Evolutionary conservation across 352 stramenopile species (phyloP).

Genomic region (Thalassiosira ordinaria): DNA sequence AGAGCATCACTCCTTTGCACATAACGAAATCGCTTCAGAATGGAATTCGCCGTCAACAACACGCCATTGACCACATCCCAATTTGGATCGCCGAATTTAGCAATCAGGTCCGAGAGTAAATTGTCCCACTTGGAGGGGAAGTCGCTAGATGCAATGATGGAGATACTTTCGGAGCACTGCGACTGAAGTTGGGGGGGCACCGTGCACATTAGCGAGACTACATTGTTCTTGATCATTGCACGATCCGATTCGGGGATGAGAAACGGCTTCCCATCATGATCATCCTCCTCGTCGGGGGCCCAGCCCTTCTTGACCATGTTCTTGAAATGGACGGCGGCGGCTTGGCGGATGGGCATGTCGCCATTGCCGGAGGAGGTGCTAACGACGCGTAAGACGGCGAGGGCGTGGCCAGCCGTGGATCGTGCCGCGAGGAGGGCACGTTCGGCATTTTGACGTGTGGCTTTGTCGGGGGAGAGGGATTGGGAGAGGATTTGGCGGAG

Average conservation of each 20-base stretch:
- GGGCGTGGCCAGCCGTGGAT: conserved; percentile 56
- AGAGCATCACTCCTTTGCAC: conserved; percentile 95
- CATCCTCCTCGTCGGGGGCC: conserved; percentile 89
- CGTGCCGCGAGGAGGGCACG: conserved; percentile 54
- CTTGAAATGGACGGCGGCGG: conserved; percentile 92
- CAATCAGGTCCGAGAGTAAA: conserved; percentile 93
- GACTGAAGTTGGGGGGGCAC: conserved; percentile 91
- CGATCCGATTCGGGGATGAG: conserved; percentile 87
- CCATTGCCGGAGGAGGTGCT: conserved; percentile 17
- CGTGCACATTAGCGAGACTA: conserved; percentile 99
- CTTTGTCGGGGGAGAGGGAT: conserved; percentile 71
- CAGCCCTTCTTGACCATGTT: conserved; percentile 98
- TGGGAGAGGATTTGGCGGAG: conserved; percentile 64
- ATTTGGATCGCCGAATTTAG: conserved; percentile 91
- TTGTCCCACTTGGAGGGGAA: conserved; percentile 97
- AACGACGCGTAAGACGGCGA: conserved; percentile 72
- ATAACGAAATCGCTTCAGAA: conserved; percentile 97
- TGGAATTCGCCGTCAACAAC: conserved; percentile 97
- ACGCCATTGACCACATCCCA: conserved; percentile 93
- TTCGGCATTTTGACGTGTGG: conserved; percentile 70
- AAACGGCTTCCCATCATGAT: conserved; percentile 62
- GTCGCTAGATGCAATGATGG: conserved; percentile 96
- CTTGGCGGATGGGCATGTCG: conserved; percentile 69
- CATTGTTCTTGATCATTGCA: conserved; percentile 94
- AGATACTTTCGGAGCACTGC: conserved; percentile 96